Evolutionary conservation across 2,329 filamentous ascomycete genomes (phyloP).

Genomic region (Xylogone sp.): DNA sequence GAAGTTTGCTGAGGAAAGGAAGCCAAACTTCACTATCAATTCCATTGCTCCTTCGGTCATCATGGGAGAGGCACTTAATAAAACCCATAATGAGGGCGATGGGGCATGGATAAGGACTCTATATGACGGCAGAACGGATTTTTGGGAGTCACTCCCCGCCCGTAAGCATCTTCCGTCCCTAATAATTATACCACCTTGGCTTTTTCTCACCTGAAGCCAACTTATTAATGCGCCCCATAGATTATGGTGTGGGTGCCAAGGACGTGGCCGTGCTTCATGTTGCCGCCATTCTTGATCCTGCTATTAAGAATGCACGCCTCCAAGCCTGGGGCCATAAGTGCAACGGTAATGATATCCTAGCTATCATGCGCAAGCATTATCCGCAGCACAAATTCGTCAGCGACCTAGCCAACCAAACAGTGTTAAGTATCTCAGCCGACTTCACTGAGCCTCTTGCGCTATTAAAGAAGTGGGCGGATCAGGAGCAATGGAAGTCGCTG

Average conservation of each 20-base stretch:
- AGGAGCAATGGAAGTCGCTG: constrained; percentile 14
- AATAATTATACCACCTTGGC: background rate
- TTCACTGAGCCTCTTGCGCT: constrained; percentile 9
- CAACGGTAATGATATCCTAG: constrained; percentile 17
- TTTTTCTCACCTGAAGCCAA: background rate
- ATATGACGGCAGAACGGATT: constrained; percentile 15
- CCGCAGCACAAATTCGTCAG: constrained; percentile 11
- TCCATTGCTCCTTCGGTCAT: constrained; percentile 17
- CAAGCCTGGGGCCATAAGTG: constrained; percentile 17
- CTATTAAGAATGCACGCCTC: constrained; percentile 20
- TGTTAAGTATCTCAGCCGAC: constrained; percentile 9
- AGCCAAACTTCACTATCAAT: constrained; percentile 24
- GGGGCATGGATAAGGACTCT: constrained; percentile 14
- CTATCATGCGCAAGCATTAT: constrained; percentile 11
- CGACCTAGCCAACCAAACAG: constrained; percentile 4
- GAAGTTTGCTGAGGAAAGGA: constrained; percentile 32
- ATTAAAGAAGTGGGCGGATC: constrained; percentile 12
- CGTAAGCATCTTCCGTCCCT: background rate
- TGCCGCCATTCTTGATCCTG: constrained; percentile 19
- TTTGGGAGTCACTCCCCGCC: background rate
- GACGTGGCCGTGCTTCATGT: constrained; percentile 24
- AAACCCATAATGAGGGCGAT: constrained; percentile 15
- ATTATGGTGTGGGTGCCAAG: constrained; percentile 15
- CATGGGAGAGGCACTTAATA: constrained; percentile 12
- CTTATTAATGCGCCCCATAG: background rate